Conservation (phyloP, 1,284 basidiomycete genomes). For the Naganishia sp. region DNA sequence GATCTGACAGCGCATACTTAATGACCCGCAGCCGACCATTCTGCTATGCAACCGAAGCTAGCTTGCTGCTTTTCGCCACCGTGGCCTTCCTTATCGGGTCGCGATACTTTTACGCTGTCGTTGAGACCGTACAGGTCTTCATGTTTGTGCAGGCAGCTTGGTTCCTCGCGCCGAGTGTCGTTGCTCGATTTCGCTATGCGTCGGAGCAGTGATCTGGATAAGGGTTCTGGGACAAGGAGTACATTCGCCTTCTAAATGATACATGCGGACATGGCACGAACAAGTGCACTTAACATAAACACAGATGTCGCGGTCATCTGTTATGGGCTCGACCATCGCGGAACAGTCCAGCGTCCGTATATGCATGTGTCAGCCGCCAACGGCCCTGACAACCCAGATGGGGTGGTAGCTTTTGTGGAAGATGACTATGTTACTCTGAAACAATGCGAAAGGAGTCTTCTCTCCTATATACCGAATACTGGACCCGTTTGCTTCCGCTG, state of each 20-base stretch:
- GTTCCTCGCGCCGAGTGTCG: background rate
- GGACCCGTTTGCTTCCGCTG: constrained; percentile 9
- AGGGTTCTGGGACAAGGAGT: background rate
- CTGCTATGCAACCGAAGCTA: constrained; percentile 55
- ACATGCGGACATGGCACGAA: no score
- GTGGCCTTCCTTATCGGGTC: constrained; percentile 64
- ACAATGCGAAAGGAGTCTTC: background rate
- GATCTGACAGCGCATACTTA: background rate
- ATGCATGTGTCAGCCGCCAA: background rate
- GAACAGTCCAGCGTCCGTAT: background rate
- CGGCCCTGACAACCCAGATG: no score
- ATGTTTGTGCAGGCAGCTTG: constrained; percentile 20
- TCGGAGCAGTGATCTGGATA: background rate
- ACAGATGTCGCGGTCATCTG: background rate
- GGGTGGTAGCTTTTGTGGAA: background rate
- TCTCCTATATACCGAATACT: background rate
- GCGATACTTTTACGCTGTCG: constrained; percentile 44
- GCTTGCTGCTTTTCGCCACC: constrained; percentile 59
- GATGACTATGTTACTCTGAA: background rate
- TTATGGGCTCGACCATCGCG: background rate
- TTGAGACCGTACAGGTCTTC: constrained; percentile 13
- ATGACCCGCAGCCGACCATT: constrained; percentile 37
- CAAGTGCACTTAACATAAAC: no score
- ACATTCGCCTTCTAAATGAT: no score
- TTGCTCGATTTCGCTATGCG: background rate